Base-by-base conservation (phyloP, 108 stramenopile genomes). In the Thalassiosira profunda region DNA sequence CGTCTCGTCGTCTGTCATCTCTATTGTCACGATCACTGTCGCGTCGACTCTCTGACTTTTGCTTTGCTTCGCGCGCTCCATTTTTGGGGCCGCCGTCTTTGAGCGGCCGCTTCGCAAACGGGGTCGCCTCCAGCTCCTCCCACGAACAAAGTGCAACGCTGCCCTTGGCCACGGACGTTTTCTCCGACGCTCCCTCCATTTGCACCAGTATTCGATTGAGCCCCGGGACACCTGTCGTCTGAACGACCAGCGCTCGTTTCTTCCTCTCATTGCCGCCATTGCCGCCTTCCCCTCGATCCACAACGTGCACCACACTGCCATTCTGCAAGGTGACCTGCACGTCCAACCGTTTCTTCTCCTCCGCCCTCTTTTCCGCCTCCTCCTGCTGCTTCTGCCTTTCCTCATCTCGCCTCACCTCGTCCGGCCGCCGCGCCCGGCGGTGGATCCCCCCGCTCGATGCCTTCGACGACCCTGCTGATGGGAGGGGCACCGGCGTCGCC, bases 141-240 rank as follows among this genome's bases (percentile, higher is more conserved):
- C 91, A 80, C 11, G 65, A 70, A 31, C 92, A 63, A 25, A 95
- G 53, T 28, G 7, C 28, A 10, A 90, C 68, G 55, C 73, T 74
- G 25, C 81, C 70, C 58, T 85, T 87, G 44, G 86, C 78, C 47
- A 91, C 82, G 26, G 85, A 72, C 15, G 61, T 68, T n/a, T 79
- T 58, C 29, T 79, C 44, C 17, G 42, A 30, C 1, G 64, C 48
- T 40, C 79, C 82, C 73, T 95, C 94, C 63, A 79, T 81, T 51
- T 84, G 76, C 2, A 93, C 69, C 60, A 91, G 58, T 14, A 89
- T 81, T 55, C 81, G 85, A 63, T 95, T 95, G 23, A 95, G 72
- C 20, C 94, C 94, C 4, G 94, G 94, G 43, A 95, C 94, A 12
- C 94, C 94, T 8, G 54, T 58, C 33, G 85, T 68, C 63, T 89